These are phyloP conservation scores for Lathyrus aphaca DNA, from an alignment of 306 rosid genomes.

Conservation along the genomic window DNA sequence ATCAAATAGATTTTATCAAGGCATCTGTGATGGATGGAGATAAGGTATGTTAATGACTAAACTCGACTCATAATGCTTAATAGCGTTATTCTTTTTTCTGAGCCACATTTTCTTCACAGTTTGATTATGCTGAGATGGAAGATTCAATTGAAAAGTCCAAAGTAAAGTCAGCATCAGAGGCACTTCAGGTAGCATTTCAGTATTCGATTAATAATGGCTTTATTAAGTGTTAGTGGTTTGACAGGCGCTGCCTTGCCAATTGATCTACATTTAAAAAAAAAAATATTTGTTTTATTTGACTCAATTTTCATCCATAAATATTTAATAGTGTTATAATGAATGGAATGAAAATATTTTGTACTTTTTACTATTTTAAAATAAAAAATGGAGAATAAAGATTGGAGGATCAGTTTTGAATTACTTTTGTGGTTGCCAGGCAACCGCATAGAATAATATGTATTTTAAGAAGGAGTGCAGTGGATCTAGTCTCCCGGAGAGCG, in stretches of 20 bases:
- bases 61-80: slow-evolving; percentile 26
- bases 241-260: slow-evolving; percentile 2
- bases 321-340: background rate
- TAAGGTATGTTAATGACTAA: slow-evolving; percentile 50
- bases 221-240: background rate
- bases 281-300: too few species aligned
- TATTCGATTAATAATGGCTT: slow-evolving; percentile 14
- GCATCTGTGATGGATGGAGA: slow-evolving; percentile 92
- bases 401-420: background rate
- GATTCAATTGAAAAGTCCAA: slow-evolving; percentile 67
- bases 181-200: slow-evolving; percentile 72
- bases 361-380: background rate
- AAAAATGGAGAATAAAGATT: background rate
- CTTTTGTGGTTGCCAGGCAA: background rate
- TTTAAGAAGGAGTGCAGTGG: background rate
- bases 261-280: background rate
- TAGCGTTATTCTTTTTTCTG: slow-evolving; percentile 40
- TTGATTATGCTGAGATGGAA: slow-evolving; percentile 50
- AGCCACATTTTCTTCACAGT: slow-evolving; percentile 51
- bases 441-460: background rate
- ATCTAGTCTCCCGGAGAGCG: background rate
- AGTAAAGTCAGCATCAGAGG: slow-evolving; percentile 74
- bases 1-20: slow-evolving; percentile 93
- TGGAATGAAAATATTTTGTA: background rate
- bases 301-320: background rate